Conservation (phyloP, 1,284 basidiomycete species). For the Cryptococcus sp. region DNA sequence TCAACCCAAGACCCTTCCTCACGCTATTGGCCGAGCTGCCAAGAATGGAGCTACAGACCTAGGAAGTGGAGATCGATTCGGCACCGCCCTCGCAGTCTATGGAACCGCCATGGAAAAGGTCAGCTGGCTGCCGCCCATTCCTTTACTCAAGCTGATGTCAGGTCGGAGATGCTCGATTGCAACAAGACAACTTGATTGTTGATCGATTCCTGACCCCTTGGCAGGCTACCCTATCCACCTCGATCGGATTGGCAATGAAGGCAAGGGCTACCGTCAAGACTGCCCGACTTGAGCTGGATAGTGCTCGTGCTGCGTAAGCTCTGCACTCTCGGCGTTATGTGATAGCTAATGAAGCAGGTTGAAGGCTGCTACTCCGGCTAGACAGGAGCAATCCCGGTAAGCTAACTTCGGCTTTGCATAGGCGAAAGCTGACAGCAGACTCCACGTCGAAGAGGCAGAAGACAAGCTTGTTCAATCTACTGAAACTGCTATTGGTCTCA, state of each 20-base stretch:
- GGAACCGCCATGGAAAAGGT: constrained; percentile 76
- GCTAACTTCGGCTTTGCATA: constrained; percentile 13
- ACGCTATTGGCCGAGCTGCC: constrained; percentile 82
- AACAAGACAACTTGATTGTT: constrained; percentile 74
- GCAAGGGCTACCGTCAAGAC: constrained; percentile 80
- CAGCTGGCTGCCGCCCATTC: constrained; percentile 4
- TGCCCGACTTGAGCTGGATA: constrained; percentile 72
- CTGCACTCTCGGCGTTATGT: constrained; percentile 17
- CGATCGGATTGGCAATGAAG: constrained; percentile 81
- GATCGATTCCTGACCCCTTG: constrained; percentile 81
- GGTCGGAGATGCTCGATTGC: constrained; percentile 75
- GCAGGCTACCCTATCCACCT: constrained; percentile 76
- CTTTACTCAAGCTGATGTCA: constrained; percentile 11
- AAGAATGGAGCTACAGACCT: constrained; percentile 62
- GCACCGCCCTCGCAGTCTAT: constrained; percentile 72
- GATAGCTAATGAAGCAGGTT: constrained; percentile 51
- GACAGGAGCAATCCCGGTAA: constrained; percentile 76
- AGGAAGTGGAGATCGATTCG: constrained; percentile 63
- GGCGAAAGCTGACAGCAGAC: constrained; percentile 13
- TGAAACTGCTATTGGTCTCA: constrained; percentile 93
- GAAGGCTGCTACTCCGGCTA: constrained; percentile 67
- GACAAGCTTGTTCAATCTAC: constrained; percentile 96
- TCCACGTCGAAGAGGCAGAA: constrained; percentile 88
- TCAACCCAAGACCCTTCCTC: constrained; percentile 87
- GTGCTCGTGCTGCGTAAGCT: constrained; percentile 55